phyloP scores from a whole-genome alignment of 805 yeast species.

The Barnettozyma pratensis region DNA sequence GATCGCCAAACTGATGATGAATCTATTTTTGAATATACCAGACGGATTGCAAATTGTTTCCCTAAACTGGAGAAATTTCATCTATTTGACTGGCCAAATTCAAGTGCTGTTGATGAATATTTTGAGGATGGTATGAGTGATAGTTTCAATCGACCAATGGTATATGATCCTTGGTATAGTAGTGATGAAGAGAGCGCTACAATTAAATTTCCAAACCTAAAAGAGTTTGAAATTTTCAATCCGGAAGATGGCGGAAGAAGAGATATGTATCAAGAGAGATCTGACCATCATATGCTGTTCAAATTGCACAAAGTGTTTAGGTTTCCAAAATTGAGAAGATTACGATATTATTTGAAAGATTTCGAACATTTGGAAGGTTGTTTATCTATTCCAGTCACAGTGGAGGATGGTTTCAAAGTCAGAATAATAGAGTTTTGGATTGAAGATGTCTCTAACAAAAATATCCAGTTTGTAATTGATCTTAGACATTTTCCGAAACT shows the following conservation, averaged over 20 bases:
- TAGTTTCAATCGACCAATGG: no score
- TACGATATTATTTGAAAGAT: background rate
- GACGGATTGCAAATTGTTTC: background rate
- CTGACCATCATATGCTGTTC: background rate
- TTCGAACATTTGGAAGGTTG: background rate
- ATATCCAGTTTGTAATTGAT: background rate
- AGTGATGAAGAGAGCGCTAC: background rate
- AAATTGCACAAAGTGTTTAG: background rate
- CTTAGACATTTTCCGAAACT: background rate
- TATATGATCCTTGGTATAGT: background rate
- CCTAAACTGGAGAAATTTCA: conserved; percentile 1
- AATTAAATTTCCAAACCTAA: background rate
- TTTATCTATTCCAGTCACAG: background rate
- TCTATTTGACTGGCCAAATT: conserved; percentile 1
- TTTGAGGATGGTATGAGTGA: background rate
- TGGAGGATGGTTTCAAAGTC: background rate
- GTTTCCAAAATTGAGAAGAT: background rate
- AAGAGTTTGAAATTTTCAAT: background rate
- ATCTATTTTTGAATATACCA: background rate
- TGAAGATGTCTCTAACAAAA: background rate
- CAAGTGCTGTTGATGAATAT: background rate
- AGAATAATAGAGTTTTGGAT: background rate
- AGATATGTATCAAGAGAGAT: background rate
- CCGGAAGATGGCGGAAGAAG: conserved; percentile 2
- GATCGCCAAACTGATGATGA: background rate